These are phyloP conservation scores for Xylaria sp. DNA, from an alignment of 2,329 filamentous ascomycete genomes.

Conservation along the genomic window DNA sequence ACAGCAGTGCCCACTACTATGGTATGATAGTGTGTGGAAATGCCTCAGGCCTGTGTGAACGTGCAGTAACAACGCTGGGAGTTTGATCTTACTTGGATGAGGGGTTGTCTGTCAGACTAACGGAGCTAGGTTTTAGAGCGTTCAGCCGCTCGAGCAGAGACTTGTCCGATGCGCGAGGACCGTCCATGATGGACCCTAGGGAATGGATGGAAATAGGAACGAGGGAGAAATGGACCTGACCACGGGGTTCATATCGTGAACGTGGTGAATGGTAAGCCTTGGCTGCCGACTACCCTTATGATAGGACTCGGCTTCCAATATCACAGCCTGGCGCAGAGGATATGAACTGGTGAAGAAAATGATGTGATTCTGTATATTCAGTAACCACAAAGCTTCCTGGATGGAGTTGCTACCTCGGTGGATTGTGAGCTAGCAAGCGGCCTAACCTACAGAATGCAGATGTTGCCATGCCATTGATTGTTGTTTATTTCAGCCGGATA, in stretches of 20 bases:
- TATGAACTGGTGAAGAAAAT: not conserved
- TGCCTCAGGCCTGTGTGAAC: not conserved
- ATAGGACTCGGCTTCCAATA: not conserved
- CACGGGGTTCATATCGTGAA: not conserved
- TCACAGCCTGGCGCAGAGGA: not conserved
- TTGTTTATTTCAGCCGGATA: not conserved
- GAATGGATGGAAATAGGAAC: too few relatives aligned
- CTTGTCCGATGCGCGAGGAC: conserved; percentile 45
- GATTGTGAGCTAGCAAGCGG: not conserved
- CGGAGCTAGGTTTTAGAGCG: conserved; percentile 52
- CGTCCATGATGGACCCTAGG: conserved; percentile 31
- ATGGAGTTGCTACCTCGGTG: not conserved
- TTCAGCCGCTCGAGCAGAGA: conserved; percentile 60
- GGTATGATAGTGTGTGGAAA: not conserved
- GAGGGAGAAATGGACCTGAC: not conserved
- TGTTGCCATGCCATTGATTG: not conserved
- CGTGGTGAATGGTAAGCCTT: not conserved
- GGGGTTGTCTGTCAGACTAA: conserved; percentile 37
- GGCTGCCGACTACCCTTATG: not conserved
- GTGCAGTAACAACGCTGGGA: conserved; percentile 1
- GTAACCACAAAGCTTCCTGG: not conserved
- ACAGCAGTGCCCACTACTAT: too few relatives aligned
- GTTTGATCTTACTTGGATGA: conserved; percentile 48
- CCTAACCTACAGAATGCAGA: not conserved
- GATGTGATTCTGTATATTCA: not conserved